Conservation (phyloP, 2,329 filamentous ascomycete genomes). For the Phialocephala sp. region DNA sequence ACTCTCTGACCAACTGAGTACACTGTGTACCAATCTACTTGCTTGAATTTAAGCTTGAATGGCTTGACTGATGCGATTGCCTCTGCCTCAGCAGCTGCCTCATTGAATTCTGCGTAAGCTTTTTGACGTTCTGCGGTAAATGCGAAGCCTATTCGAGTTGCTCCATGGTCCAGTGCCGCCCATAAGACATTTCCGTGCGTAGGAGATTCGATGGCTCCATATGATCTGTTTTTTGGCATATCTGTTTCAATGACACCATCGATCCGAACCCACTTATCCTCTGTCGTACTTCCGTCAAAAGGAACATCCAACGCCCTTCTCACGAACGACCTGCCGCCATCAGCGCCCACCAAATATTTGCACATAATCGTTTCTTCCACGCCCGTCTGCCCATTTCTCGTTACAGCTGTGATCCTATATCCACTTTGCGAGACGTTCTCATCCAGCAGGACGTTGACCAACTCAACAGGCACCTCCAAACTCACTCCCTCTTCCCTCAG, state of each 20-base stretch:
- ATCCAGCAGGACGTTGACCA: slow-evolving; percentile 30
- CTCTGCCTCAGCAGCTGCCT: slow-evolving; percentile 60
- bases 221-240: slow-evolving; percentile 53
- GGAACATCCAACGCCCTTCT: slow-evolving; percentile 52
- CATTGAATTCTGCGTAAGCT: slow-evolving; percentile 45
- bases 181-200: slow-evolving; percentile 61
- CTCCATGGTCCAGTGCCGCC: slow-evolving; percentile 58
- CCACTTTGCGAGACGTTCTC: slow-evolving; percentile 31
- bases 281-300: slow-evolving; percentile 54
- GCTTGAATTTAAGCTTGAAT: slow-evolving; percentile 49
- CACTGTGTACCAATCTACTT: slow-evolving; percentile 61
- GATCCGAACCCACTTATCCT: slow-evolving; percentile 60
- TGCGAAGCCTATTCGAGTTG: slow-evolving; percentile 59
- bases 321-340: slow-evolving; percentile 57
- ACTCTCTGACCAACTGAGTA: slow-evolving; percentile 64
- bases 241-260: slow-evolving; percentile 48
- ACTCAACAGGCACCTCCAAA: slow-evolving; percentile 31
- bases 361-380: slow-evolving; percentile 44
- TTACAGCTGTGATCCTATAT: slow-evolving; percentile 31
- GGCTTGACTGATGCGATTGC: slow-evolving; percentile 51
- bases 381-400: slow-evolving; percentile 36
- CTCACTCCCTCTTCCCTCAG: slow-evolving; percentile 39
- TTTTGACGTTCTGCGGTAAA: slow-evolving; percentile 50
- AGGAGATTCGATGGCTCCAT: slow-evolving; percentile 56
- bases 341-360: slow-evolving; percentile 57